phyloP scores from a whole-genome alignment of 257 asterid species.

The Plectranthus barbatus region DNA sequence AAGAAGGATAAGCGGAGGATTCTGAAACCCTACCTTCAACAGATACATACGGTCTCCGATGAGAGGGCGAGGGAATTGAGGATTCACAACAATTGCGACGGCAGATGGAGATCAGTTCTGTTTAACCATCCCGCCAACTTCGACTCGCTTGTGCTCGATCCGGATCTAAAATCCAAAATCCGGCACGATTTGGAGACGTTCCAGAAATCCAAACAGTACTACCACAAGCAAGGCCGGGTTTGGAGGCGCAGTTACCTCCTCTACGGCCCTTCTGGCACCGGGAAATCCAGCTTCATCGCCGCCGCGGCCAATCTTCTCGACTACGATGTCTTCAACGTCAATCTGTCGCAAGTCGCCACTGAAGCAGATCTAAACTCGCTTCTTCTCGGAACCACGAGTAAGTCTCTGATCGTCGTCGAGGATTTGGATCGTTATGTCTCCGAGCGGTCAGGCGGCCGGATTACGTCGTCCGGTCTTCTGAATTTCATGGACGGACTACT shows the following conservation, averaged over 20 bases:
- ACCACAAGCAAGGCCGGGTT: conserved; percentile 58
- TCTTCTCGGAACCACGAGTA: conserved; percentile 33
- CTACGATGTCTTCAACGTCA: conserved; percentile 46
- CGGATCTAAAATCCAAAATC: conserved; percentile 42
- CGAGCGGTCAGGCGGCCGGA: conserved; percentile 18
- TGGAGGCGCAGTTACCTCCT: conserved; percentile 63
- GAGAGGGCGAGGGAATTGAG: conserved; percentile 31
- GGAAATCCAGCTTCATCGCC: conserved; percentile 64
- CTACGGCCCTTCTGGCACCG: conserved; percentile 60
- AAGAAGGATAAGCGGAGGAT: conserved; percentile 51
- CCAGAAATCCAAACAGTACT: conserved; percentile 50
- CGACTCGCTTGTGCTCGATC: conserved; percentile 50
- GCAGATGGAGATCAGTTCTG: conserved; percentile 43
- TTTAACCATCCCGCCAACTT: conserved; percentile 50
- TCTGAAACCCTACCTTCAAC: conserved; percentile 53
- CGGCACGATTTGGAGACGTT: conserved; percentile 43
- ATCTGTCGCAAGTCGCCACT: conserved; percentile 30
- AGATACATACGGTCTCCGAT: no score
- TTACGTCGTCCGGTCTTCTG: conserved; percentile 37
- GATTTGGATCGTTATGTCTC: no score
- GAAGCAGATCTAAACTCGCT: conserved; percentile 49
- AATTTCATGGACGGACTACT: conserved; percentile 61
- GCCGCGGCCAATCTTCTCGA: conserved; percentile 47
- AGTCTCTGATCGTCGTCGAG: no score
- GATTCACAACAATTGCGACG: conserved; percentile 25